phyloP scores from a whole-genome alignment of 148 eudicot genomes.

The Chenopodium suecicum region DNA sequence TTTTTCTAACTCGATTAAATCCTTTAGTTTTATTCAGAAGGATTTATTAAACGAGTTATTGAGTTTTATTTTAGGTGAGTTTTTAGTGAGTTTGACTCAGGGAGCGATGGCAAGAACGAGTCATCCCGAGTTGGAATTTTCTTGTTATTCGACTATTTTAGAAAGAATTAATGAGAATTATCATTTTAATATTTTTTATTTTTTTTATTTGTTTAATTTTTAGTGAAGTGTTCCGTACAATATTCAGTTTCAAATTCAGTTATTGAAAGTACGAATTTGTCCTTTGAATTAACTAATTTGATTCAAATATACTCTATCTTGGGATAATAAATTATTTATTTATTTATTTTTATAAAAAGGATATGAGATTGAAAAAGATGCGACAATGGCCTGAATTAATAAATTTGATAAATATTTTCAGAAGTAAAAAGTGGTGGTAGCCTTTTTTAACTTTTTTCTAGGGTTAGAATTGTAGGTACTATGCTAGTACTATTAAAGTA shows the following conservation, averaged over 20 bases:
- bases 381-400: not conserved
- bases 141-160: not conserved
- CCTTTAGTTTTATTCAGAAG: constrained; percentile 18
- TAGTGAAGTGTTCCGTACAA: not conserved
- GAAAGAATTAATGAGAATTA: not conserved
- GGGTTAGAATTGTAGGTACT: not conserved
- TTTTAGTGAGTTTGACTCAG: not conserved
- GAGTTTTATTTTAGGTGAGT: constrained; percentile 9
- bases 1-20: constrained; percentile 18
- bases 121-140: constrained; percentile 27
- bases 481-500: not conserved
- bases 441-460: too few relatives aligned
- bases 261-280: not conserved
- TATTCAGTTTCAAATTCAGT: not conserved
- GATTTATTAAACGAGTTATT: constrained; percentile 16
- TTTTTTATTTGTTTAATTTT: not conserved
- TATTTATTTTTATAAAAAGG: too few relatives aligned
- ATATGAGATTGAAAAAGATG: not conserved
- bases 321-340: not conserved
- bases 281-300: not conserved
- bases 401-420: not conserved
- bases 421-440: not conserved
- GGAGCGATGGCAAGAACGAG: constrained; percentile 23
- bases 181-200: not conserved
- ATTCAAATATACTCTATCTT: not conserved